Base-by-base conservation (phyloP, 2,329 filamentous ascomycete species). In the Pseudocercospora crystallina region DNA sequence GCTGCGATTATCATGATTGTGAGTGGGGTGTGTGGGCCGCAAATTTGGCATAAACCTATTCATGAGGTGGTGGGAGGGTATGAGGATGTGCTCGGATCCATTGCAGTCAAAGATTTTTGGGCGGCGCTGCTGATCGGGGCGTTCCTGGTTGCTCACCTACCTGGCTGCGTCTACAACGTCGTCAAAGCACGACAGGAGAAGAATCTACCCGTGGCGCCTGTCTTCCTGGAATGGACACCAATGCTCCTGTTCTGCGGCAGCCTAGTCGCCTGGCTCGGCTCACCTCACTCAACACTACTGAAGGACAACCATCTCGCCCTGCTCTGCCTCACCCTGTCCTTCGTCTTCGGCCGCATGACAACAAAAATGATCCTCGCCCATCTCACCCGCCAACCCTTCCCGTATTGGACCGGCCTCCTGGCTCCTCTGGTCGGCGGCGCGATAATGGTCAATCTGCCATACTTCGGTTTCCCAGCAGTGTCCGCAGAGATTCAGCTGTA, bases 321-420 rank as follows among this genome's bases (percentile, higher is more conserved):
- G 40, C 95, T 96, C 71, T 96, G 91, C 75, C 73, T 95, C 53
- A 95, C 89, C 53, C 87, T 97, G 79, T 88, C 89, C n/a, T 91
- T 97, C 64, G 94, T 96, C 52, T 97, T 99, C 70, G 94, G 94
- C 32, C 87, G 94, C 61, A 90, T 99, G 86, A 97, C 94, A 0
- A 99, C 94, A 34, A 99, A 97, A 77, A 97, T 97, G 72, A 99
- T 99, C 67, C 84, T 99, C 13, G 92, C 94, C 2, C 94, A 99
- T 71, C 78, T 99, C 44, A 94, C 94, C 2, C 84, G 84, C 57
- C 94, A 97, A 70, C 89, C 92, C 3, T 99, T 97, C 73, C 94
- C 94, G 1, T 95, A 89, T 79, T 97, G 91, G 90, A 97, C 94
- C 9, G 81, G 94, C 42, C 88, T 97, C 81, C 79, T 97, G 33